These are phyloP conservation scores for Pascua sp. DNA, from an alignment of 1,284 basidiomycete genomes.

Conservation along the genomic window DNA sequence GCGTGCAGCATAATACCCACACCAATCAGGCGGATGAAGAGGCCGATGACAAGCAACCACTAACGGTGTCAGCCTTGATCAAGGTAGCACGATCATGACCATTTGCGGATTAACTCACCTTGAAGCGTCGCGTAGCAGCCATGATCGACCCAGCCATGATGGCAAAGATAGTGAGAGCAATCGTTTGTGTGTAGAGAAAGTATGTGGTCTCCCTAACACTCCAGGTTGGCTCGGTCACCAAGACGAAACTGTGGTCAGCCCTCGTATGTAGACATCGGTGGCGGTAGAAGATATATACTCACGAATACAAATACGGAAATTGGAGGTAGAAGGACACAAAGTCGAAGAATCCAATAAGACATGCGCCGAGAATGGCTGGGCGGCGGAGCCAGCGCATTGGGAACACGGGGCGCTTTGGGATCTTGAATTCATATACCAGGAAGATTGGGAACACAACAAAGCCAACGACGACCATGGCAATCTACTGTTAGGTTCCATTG, in stretches of 20 bases:
- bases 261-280: too few relatives aligned
- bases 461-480: slow-evolving; percentile 50
- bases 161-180: slow-evolving; percentile 51
- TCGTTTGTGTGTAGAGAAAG: slow-evolving; percentile 42
- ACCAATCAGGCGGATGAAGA: slow-evolving; percentile 65
- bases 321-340: slow-evolving; percentile 59
- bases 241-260: slow-evolving; percentile 35
- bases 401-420: slow-evolving; percentile 51
- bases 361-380: slow-evolving; percentile 59
- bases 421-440: slow-evolving; percentile 50
- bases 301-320: slow-evolving; percentile 43
- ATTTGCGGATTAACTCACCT: slow-evolving; percentile 24
- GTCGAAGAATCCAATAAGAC: slow-evolving; percentile 66
- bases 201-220: slow-evolving; percentile 37
- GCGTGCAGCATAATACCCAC: slow-evolving; percentile 70
- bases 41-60: slow-evolving; percentile 63
- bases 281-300: slow-evolving; percentile 5
- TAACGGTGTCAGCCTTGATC: slow-evolving; percentile 28
- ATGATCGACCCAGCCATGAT: slow-evolving; percentile 51
- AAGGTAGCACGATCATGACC: slow-evolving; percentile 3
- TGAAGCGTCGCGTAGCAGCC: slow-evolving; percentile 51
- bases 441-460: slow-evolving; percentile 48
- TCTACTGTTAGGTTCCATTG: slow-evolving; percentile 29
- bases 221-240: slow-evolving; percentile 41
- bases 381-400: slow-evolving; percentile 60